phyloP scores from a whole-genome alignment of 768 basidiomycete species.

The Kwoniella shandongensis region DNA sequence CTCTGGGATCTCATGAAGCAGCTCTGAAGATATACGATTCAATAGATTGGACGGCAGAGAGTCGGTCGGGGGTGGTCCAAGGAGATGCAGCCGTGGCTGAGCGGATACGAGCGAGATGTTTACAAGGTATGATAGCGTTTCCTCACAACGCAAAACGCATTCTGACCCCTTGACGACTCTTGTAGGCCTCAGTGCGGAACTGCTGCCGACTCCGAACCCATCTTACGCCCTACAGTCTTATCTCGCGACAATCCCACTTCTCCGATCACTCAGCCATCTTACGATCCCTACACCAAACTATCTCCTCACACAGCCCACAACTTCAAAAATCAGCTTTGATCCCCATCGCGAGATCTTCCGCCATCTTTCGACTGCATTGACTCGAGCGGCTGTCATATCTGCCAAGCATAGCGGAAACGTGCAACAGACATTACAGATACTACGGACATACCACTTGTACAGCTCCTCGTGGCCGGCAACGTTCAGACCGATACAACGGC shows the following conservation, averaged over 20 bases:
- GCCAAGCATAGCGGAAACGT: conserved; percentile 55
- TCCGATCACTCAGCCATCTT: conserved; percentile 24
- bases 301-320: conserved; percentile 17
- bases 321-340: conserved; percentile 56
- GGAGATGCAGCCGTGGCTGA: conserved; percentile 69
- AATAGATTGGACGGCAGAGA: conserved; percentile 21
- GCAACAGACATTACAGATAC: conserved; percentile 35
- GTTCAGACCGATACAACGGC: conserved; percentile 75
- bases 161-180: conserved; percentile 6
- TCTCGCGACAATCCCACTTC: conserved; percentile 30
- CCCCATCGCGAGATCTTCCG: conserved; percentile 80
- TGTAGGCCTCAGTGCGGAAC: conserved; percentile 74
- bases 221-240: conserved; percentile 41
- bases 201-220: conserved; percentile 27
- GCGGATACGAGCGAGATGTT: conserved; percentile 70
- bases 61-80: conserved; percentile 52
- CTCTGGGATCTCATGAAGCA: conserved; percentile 65
- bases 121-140: conserved; percentile 63
- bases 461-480: conserved; percentile 69
- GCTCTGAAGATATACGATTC: conserved; percentile 58
- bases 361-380: conserved; percentile 78
- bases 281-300: conserved; percentile 29
- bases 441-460: conserved; percentile 52
- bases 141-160: no score
- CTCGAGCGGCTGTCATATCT: conserved; percentile 71